A percentile compares a stretch with the other conserved stretches of the same genome.
Evolutionary conservation across 176 grass and related monocot genomes (phyloP).

Genomic region (Musa schizocarpa): DNA sequence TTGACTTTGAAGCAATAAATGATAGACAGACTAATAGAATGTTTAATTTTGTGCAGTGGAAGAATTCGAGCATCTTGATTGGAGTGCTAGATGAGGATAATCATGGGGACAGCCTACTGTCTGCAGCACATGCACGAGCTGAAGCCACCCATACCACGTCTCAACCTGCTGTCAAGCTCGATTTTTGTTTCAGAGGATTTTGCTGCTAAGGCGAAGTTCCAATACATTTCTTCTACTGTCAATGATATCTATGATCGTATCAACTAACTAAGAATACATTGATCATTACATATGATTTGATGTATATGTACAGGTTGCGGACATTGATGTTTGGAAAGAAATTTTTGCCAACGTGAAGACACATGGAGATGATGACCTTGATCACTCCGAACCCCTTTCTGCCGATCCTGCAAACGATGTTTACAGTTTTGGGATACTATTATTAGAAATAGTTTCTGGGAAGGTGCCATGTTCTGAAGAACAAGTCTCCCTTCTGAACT

Average conservation of each 20-base stretch:
- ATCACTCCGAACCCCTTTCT: conserved; percentile 26
- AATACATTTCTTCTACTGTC: no score
- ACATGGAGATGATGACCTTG: conserved; percentile 35
- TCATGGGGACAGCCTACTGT: conserved; percentile 75
- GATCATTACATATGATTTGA: not conserved
- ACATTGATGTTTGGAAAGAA: conserved; percentile 69
- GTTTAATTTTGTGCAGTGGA: conserved; percentile 41
- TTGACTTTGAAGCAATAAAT: not conserved
- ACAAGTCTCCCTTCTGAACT: conserved; percentile 38
- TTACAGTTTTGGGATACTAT: conserved; percentile 51
- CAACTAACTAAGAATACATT: not conserved
- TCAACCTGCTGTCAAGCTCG: conserved; percentile 35
- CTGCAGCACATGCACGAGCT: conserved; percentile 82
- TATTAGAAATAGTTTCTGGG: conserved; percentile 73
- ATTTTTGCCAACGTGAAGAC: conserved; percentile 38
- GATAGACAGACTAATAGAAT: not conserved
- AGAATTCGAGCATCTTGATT: conserved; percentile 71
- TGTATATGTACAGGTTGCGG: conserved; percentile 40
- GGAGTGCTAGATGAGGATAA: conserved; percentile 84
- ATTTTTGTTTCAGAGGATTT: conserved; percentile 74
- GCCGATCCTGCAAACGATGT: conserved; percentile 41
- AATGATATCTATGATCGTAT: no score
- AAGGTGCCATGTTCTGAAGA: conserved; percentile 46
- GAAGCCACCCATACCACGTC: conserved; percentile 51
- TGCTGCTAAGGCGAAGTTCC: conserved; percentile 64